A percentile compares a stretch with the other conserved stretches of the same genome.
Evolutionary conservation across 2,329 filamentous ascomycete species (phyloP).

Genomic region (Aspergillus quadricinctus): DNA sequence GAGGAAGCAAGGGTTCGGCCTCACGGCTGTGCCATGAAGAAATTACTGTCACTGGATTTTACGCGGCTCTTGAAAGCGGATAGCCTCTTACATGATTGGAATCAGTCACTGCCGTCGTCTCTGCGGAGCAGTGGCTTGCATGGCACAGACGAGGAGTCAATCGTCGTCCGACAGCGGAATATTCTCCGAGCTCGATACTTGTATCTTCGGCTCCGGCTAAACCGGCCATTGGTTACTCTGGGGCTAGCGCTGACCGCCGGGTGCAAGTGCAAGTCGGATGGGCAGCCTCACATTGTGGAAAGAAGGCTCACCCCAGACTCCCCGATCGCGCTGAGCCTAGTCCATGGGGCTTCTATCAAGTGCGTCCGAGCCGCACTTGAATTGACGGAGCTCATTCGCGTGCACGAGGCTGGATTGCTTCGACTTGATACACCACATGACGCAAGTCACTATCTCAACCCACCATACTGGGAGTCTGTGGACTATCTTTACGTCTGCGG

Average conservation of each 20-base stretch:
- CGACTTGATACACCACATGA: not conserved
- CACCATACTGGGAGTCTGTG: conserved; percentile 13
- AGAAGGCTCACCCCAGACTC: conserved; percentile 3
- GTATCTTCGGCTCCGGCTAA: conserved; percentile 17
- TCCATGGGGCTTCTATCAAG: conserved; percentile 9
- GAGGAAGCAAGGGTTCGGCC: conserved; percentile 14
- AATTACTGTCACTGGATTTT: conserved; percentile 17
- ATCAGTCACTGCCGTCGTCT: conserved; percentile 17
- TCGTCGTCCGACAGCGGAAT: conserved; percentile 20
- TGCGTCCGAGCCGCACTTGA: conserved; percentile 8
- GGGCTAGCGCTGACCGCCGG: conserved; percentile 5
- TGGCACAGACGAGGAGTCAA: conserved; percentile 7
- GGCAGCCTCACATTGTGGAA: conserved; percentile 3
- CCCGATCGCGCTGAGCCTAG: conserved; percentile 5
- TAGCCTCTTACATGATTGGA: conserved; percentile 19
- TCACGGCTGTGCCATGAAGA: conserved; percentile 14
- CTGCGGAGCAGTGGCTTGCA: conserved; percentile 5
- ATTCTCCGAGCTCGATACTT: conserved; percentile 22
- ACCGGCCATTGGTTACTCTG: conserved; percentile 10
- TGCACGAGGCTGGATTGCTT: conserved; percentile 5
- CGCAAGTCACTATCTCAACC: not conserved
- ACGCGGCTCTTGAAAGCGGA: conserved; percentile 15
- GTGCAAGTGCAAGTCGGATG: conserved; percentile 6
- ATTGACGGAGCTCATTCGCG: conserved; percentile 3
- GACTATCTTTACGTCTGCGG: conserved; percentile 14